Base-by-base conservation (phyloP, 306 rosid genomes). In the Quercus aquifolioides region DNA sequence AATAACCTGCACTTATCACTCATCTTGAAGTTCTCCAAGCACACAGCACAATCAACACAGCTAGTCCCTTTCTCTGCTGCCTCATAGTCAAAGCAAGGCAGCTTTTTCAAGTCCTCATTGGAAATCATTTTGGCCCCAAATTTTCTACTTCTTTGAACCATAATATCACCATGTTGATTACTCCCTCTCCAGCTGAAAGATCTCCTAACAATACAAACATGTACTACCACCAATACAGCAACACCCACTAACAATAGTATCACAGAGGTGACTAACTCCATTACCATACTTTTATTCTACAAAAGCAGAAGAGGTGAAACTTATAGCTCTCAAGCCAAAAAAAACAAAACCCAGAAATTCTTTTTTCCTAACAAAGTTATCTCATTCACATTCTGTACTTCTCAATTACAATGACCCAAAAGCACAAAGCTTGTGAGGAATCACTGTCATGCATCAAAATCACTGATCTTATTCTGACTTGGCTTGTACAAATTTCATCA, bases 181-280 rank as follows among this genome's bases (percentile, higher is more conserved):
- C 11, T 52, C 35, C 31, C 80, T 74, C 85, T 71, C 28, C 79
- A 41, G 46, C 3, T 49, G 49, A 75, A 82, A 12, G 70, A 78
- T 55, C 84, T 86, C 67, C 85, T 79, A 30, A 80, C 83, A 4
- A 84, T 68, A 41, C 88, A 88, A 2, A 89, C 69, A 85, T 93
- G 97, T 55, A 89, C 84, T 14, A 73, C 69, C 7, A 86, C 88
- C 76, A 89, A 82, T 73, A 93, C 71, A n/a, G 76, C 85, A 52
- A 93, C 85, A n/a, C 92, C 97, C 64, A 83, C 86, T 41, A 91
- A 73, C 51, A 93, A 67, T 4, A 93, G 82, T 17, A 87, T 75
- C 80, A 80, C 81, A 30, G 91, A 81, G 76, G 89, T 68, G 6
- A 85, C 57, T 73, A 93, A 84, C 69, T 83, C 96, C 88, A 81